Evolutionary conservation across 176 grass and related monocot genomes (phyloP).

Genomic region (Chloris gayana): DNA sequence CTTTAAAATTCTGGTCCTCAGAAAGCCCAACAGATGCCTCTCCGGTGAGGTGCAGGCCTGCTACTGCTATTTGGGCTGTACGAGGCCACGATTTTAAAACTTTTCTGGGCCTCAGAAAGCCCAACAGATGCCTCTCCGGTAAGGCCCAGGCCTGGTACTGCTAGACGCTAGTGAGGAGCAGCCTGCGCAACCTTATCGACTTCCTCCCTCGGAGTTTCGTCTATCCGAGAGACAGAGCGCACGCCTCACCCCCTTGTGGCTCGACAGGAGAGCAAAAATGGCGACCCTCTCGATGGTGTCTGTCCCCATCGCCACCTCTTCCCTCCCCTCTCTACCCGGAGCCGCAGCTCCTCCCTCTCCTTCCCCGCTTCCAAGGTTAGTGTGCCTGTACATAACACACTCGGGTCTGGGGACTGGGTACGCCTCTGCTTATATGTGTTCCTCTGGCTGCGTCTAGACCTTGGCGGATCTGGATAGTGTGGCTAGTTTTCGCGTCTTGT

Average conservation of each 20-base stretch:
- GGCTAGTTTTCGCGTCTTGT: not conserved
- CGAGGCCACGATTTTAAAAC: not conserved
- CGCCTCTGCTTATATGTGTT: not conserved
- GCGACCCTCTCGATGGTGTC: conserved; percentile 63
- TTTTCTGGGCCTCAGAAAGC: not conserved
- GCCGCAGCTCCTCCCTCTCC: conserved; percentile 57
- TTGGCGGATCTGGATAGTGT: not conserved
- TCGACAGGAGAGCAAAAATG: conserved; percentile 52
- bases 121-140: not conserved
- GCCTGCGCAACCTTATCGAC: conserved; percentile 36
- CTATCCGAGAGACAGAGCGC: conserved; percentile 13
- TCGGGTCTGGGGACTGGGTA: not conserved
- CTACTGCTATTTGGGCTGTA: not conserved
- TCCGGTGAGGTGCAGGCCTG: no score
- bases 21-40: no score
- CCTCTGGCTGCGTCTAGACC: not conserved
- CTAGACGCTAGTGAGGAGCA: no score
- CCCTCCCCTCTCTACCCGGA: conserved; percentile 43
- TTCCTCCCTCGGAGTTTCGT: not conserved
- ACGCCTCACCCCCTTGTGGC: not conserved
- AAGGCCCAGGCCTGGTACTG: not conserved
- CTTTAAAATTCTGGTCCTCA: no score
- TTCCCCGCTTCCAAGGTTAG: conserved; percentile 53
- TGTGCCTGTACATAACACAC: not conserved
- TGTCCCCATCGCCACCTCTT: conserved; percentile 57